phyloP scores from a whole-genome alignment of 2,329 filamentous ascomycete species.

The Talaromyces atroroseus region DNA sequence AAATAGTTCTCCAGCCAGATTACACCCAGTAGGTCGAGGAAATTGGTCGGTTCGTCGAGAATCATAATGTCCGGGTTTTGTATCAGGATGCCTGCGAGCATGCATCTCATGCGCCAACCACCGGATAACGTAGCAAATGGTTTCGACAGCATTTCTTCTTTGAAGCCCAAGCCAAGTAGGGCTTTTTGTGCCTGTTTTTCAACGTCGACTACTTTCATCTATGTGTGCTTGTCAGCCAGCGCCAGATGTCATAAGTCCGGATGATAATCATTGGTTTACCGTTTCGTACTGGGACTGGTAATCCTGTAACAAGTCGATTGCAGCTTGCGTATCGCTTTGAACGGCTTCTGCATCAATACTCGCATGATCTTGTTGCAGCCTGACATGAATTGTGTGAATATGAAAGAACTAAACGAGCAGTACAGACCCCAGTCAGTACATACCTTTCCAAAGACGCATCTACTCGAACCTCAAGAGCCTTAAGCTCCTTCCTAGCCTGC shows the following conservation, averaged over 20 bases:
- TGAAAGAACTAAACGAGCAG: background rate
- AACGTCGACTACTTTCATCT: constrained; percentile 55
- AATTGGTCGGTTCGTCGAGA: constrained; percentile 84
- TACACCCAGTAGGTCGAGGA: constrained; percentile 74
- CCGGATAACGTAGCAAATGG: constrained; percentile 65
- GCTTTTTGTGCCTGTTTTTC: constrained; percentile 63
- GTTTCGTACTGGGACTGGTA: constrained; percentile 64
- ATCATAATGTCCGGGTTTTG: constrained; percentile 73
- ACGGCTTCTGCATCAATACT: constrained; percentile 54
- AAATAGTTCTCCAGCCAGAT: constrained; percentile 79
- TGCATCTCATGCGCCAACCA: constrained; percentile 67
- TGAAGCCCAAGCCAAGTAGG: constrained; percentile 66
- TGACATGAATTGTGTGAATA: constrained; percentile 8
- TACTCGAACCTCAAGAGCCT: constrained; percentile 62
- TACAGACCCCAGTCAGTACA: constrained; percentile 16
- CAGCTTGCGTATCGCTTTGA: constrained; percentile 62
- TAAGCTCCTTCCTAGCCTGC: constrained; percentile 69
- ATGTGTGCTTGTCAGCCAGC: constrained; percentile 13
- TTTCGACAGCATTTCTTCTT: constrained; percentile 54
- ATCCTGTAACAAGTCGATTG: constrained; percentile 63
- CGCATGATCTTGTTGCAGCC: constrained; percentile 48
- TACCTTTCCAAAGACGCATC: constrained; percentile 53
- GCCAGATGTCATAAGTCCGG: background rate
- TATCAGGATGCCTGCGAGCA: constrained; percentile 60
- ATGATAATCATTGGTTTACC: constrained; percentile 26